These are phyloP conservation scores for Gossypium aridum DNA, from an alignment of 441 rosid genomes.

Conservation along the genomic window DNA sequence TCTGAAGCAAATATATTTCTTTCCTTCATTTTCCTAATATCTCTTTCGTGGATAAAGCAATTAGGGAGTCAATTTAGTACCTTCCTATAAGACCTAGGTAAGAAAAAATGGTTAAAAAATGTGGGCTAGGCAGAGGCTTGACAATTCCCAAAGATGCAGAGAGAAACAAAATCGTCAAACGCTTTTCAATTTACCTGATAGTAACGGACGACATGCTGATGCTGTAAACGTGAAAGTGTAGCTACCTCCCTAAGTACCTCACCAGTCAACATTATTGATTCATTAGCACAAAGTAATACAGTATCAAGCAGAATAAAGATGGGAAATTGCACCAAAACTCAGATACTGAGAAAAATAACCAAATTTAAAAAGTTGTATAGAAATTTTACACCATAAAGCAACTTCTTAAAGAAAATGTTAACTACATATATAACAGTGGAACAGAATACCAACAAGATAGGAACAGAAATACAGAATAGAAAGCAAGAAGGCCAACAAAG, in stretches of 20 bases:
- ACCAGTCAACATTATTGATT: conserved; percentile 17
- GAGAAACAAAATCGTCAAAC: conserved; percentile 9
- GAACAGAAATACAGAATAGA: not conserved
- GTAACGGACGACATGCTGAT: conserved; percentile 98
- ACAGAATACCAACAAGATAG: not conserved
- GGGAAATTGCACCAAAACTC: conserved; percentile 7
- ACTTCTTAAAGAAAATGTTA: conserved; percentile 5
- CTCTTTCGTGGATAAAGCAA: not conserved
- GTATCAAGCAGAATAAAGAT: conserved; percentile 12
- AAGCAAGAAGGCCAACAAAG: not conserved
- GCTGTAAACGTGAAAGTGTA: conserved; percentile 95
- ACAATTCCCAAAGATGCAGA: conserved; percentile 6
- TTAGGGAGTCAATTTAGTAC: not conserved
- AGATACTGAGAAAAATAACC: not conserved
- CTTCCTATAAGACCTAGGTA: not conserved
- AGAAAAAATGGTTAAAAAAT: not conserved
- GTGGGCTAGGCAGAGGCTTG: not conserved
- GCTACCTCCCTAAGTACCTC: conserved; percentile 88
- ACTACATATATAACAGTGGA: not conserved
- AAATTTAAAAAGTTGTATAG: conserved; percentile 4
- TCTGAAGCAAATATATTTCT: not conserved
- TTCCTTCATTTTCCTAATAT: not conserved
- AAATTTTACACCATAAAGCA: conserved; percentile 12
- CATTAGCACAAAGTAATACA: conserved; percentile 19
- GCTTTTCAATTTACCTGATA: conserved; percentile 59